phyloP scores from a whole-genome alignment of 768 basidiomycete genomes.

The Psilocybe cubensis region DNA sequence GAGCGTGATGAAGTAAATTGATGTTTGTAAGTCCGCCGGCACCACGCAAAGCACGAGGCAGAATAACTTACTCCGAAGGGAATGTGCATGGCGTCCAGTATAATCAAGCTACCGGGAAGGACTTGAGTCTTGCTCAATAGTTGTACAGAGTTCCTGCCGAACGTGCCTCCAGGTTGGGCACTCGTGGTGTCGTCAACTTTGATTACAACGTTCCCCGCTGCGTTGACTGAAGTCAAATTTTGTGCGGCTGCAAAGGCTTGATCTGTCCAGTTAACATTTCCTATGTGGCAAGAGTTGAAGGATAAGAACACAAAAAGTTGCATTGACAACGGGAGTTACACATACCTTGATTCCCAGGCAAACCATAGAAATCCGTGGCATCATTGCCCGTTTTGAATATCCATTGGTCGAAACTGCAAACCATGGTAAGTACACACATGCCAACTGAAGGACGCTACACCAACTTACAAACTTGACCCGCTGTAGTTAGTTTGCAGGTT shows the following conservation, averaged over 20 bases:
- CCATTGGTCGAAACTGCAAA: slow-evolving; percentile 11
- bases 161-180: slow-evolving; percentile 4
- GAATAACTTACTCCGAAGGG: slow-evolving; percentile 11
- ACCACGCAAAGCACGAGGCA: not conserved
- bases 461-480: slow-evolving; percentile 8
- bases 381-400: slow-evolving; percentile 10
- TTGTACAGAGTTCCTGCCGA: slow-evolving; percentile 9
- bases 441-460: not conserved
- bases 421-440: not conserved
- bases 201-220: slow-evolving; percentile 4
- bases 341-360: slow-evolving; percentile 6
- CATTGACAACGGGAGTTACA: not conserved
- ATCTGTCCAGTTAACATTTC: slow-evolving; percentile 6
- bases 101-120: slow-evolving; percentile 2
- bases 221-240: slow-evolving; percentile 1
- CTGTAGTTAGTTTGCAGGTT: slow-evolving; percentile 7
- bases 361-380: slow-evolving; percentile 1
- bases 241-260: not conserved
- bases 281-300: not conserved
- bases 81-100: slow-evolving; percentile 11
- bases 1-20: not conserved
- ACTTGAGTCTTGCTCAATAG: slow-evolving; percentile 1
- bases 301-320: not conserved
- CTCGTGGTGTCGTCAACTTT: slow-evolving; percentile 9
- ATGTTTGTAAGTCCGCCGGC: not conserved